Evolutionary conservation across 1,284 basidiomycete species (phyloP), one percentile per base, ranked within the genome.

Genomic region (Ceratobasidium sp.): DNA sequence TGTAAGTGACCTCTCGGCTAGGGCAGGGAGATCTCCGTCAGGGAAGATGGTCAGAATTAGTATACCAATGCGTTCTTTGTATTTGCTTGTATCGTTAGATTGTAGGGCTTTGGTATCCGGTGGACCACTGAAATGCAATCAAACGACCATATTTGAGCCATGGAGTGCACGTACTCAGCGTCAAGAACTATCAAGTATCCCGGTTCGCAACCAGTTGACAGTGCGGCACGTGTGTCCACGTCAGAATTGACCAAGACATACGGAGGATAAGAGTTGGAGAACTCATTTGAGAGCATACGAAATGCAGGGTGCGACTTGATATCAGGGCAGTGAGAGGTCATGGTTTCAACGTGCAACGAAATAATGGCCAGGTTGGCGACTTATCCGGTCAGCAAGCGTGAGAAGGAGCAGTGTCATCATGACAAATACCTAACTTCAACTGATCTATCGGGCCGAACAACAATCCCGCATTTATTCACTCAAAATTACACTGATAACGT

Each of bases 201-300:
- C 13, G 52, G 5, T 29, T 67, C 64, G 25, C 52, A 67, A 45
- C 64, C 64, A 5, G 52, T 52, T 3, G 12, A 27, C 17, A 67
- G n/a, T 12, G 55, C 29, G 22, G 40, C 2, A 40, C n/a, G 42
- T 22, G 52, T 52, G 45, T 65, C 50, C 1, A 35, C 2, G 34
- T 54, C 35, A 10, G 64, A 67, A 25, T 54, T 25, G 17, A 67
- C 64, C 2, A 67, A 25, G 25, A 67, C 52, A 25, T 55, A 54
- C 3, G 64, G 52, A 27, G 64, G 52, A 31, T 67, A 67, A 20
- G 64, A 52, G 32, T 67, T 55, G 15, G 47, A 67, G 29, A 67
- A 67, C 1, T 67, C 52, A 15, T 55, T 43, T 2, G 64, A 67
- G 25, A 54, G 27, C 8, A 15, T 3, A 8, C 52, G 64, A 42